Evolutionary conservation across 2,329 filamentous ascomycete genomes (phyloP), one percentile per base, ranked within the genome.

Genomic region (Pseudopyricularia cyperi): DNA sequence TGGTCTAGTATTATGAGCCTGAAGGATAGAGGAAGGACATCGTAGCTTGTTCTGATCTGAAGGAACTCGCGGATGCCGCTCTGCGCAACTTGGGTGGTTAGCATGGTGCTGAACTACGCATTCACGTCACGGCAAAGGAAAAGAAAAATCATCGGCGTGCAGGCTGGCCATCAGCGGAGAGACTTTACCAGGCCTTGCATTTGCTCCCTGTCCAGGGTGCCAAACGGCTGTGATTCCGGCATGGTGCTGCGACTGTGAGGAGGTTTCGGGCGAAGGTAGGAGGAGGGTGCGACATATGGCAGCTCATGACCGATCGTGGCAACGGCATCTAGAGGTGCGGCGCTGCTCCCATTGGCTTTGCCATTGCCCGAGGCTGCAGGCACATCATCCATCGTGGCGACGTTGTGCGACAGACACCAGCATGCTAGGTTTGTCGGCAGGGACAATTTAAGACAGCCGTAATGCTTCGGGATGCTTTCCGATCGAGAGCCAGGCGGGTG

Each of bases 1-100:
- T 89, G 97, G 68, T 98, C 94, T 66, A 98, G 87, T 57, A 96
- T 82, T 63, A 98, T 94, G 52, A 98, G 82, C 57, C 93, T 87
- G 70, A 95, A 98, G 59, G 90, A 96, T 55, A 98, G 80, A 17
- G 93, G 93, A 48, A 98, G 77, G 59, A 98, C 93, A 71, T 98
- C 93, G 74, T 98, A 98, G 67, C 90, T 96, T 34, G 89, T 97
- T 64, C 93, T 85, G 60, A 94, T 85, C 69, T 90, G 95, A 65
- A 98, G 82, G 71, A 98, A 98, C 61, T 95, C 87, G 68, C 93
- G 87, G n/a, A 60, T 60, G 39, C 49, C 49, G 28, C 26, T 48
- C 51, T 52, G 51, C 51, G 30, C 35, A 39, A 46, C 9, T 44
- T 19, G 19, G n/a, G 19, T 44, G 24, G 19, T 44, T 22, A 44